Evolutionary conservation across 176 grass and related monocot species (phyloP), one percentile per base, ranked within the genome.

Genomic region (Lolium rigidum): DNA sequence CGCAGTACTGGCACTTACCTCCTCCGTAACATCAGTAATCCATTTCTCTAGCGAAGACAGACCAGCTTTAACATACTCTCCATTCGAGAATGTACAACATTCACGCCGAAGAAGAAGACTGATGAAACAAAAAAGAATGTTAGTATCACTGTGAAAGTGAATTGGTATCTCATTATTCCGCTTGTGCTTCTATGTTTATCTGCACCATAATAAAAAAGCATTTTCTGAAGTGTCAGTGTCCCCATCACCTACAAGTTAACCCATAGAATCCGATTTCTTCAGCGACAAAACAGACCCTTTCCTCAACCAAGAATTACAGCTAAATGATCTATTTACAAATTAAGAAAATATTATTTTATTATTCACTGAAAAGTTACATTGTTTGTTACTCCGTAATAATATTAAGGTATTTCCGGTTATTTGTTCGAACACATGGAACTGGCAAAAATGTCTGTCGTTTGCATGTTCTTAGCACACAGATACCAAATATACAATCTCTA

Each of bases 21-120:
- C 94, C 66, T 94, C 94, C 20, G 88, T 92, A 24, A 86, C 86
- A 91, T 96, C 97, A 91, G 88, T 78, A 89, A 96, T 94, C 97
- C 97, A 99, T 82, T 99, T 99, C 71, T 99, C 94, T 89, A 99
- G 84, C 76, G 91, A 64, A 62, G 92, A 90, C 21, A 99, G 83
- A 7, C 94, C 97, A 81, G 97, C 95, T 80, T 99, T 99, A 52
- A 96, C 94, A 85, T 94, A 99, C 83, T 99, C 97, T 46, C 97
- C 97, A 90, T 96, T 99, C 38, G 90, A 93, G 81, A 99, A 99
- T 65, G 97, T 92, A 77, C 97, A 99, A 74, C 97, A 99, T 91
- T 99, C 97, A 59, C 97, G 94, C 25, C 94, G 89, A 55, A 99
- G 88, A 83, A 99, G 92, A 49, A 99, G 90, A 70, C 97, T 99